These are phyloP conservation scores for Neurospora crassa DNA, from an alignment of 2,329 filamentous ascomycete species.

Conservation along the genomic window DNA sequence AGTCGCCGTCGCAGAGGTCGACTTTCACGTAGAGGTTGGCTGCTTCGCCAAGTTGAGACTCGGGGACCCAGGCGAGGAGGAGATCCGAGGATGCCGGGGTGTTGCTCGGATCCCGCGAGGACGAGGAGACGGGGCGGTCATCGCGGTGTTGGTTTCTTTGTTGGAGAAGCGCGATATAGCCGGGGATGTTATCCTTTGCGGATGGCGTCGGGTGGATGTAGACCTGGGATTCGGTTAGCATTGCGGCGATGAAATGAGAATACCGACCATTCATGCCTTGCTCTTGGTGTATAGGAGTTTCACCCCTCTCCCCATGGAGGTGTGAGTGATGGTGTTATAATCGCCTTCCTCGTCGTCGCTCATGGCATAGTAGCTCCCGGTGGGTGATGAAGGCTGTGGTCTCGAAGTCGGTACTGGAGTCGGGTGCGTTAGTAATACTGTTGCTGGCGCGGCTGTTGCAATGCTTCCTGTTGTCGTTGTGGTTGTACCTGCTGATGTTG, in stretches of 20 bases:
- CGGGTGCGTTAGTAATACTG: constrained; percentile 25
- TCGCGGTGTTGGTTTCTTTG: constrained; percentile 34
- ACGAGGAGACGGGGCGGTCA: constrained; percentile 40
- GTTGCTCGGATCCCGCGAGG: not conserved
- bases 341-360: constrained; percentile 94
- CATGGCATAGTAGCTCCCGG: constrained; percentile 87
- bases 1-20: constrained; percentile 72
- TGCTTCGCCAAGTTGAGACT: constrained; percentile 76
- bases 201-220: constrained; percentile 93
- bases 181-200: constrained; percentile 89
- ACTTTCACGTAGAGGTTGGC: constrained; percentile 92
- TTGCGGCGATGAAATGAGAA: not conserved
- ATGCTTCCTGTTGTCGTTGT: constrained; percentile 1
- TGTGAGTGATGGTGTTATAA: constrained; percentile 87
- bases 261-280: constrained; percentile 53
- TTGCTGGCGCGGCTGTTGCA: not conserved
- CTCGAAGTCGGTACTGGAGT: constrained; percentile 11
- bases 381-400: constrained; percentile 53
- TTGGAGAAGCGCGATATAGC: constrained; percentile 86
- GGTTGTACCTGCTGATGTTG: not conserved
- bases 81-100: constrained; percentile 56
- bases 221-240: constrained; percentile 46
- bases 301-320: constrained; percentile 67
- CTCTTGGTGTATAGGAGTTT: constrained; percentile 94
- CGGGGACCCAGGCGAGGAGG: constrained; percentile 87